Evolutionary conservation across 73 alveolate genomes (phyloP).

Genomic region (Durusdinium trenchii): DNA sequence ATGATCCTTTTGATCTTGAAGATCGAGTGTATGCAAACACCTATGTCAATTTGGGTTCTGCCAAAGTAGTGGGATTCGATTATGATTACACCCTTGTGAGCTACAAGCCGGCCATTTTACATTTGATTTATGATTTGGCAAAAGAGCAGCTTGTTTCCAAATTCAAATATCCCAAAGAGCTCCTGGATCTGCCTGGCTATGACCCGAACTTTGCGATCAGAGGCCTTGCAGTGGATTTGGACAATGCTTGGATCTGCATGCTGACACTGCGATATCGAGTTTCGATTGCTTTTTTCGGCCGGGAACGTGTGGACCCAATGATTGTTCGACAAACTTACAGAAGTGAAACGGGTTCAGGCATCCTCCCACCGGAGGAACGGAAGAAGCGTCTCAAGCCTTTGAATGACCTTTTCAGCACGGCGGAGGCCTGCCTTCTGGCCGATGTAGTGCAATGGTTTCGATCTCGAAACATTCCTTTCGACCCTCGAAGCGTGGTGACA

Average conservation of each 20-base stretch:
- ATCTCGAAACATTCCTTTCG: conserved; percentile 49
- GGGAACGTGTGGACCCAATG: conserved; percentile 69
- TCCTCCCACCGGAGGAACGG: conserved; percentile 75
- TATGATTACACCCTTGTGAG: conserved; percentile 76
- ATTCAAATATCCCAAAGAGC: conserved; percentile 11
- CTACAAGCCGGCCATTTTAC: conserved; percentile 67
- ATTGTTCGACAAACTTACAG: conserved; percentile 21
- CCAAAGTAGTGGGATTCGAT: conserved; percentile 75
- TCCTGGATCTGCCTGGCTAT: conserved; percentile 60
- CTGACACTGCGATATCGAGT: conserved; percentile 67
- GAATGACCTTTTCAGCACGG: conserved; percentile 75
- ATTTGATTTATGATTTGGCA: conserved; percentile 49
- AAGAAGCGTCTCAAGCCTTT: conserved; percentile 64
- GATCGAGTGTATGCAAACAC: conserved; percentile 72
- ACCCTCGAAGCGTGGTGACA: conserved; percentile 60
- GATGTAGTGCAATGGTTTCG: conserved; percentile 89
- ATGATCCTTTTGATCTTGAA: not conserved
- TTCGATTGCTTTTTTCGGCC: conserved; percentile 76
- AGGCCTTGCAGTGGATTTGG: conserved; percentile 81
- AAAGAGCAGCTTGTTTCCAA: conserved; percentile 25
- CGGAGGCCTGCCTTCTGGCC: conserved; percentile 70
- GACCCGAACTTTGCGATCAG: conserved; percentile 58
- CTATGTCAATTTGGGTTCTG: conserved; percentile 62
- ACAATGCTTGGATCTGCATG: conserved; percentile 90
- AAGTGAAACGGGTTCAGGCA: conserved; percentile 82